Conservation (phyloP, 768 basidiomycete species). For the Chalciporus sphaerocephalus region DNA sequence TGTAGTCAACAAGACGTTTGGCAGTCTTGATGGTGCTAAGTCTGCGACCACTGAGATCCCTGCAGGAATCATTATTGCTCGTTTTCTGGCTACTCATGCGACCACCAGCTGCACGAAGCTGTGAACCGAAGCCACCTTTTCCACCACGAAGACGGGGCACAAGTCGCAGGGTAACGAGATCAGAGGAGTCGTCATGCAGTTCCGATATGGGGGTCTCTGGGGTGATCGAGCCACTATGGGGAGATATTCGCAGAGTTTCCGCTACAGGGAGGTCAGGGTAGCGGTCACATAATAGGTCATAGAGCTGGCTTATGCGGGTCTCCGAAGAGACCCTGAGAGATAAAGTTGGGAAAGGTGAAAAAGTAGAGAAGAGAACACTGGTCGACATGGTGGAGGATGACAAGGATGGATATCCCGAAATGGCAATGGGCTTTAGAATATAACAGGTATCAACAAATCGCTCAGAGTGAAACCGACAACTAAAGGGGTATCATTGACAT, state of each 20-base stretch:
- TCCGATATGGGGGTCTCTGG: conserved; percentile 34
- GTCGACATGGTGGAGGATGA: conserved; percentile 37
- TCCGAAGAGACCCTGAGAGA: conserved; percentile 43
- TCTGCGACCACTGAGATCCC: conserved; percentile 86
- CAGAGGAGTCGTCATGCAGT: conserved; percentile 28
- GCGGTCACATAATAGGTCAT: conserved; percentile 40
- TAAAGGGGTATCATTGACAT: no score
- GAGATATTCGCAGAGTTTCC: conserved; percentile 40
- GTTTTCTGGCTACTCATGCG: conserved; percentile 97
- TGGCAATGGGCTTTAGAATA: conserved; percentile 15
- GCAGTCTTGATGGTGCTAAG: conserved; percentile 96
- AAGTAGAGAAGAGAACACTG: conserved; percentile 54
- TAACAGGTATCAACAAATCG: conserved; percentile 17
- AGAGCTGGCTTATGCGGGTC: conserved; percentile 39
- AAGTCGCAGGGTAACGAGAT: conserved; percentile 66
- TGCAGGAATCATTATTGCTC: conserved; percentile 89
- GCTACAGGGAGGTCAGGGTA: conserved; percentile 45
- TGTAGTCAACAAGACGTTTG: conserved; percentile 80
- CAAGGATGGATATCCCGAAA: conserved; percentile 1
- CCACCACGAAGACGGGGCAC: conserved; percentile 76
- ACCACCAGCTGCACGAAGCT: conserved; percentile 94
- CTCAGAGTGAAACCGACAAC: no score
- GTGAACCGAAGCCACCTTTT: conserved; percentile 96
- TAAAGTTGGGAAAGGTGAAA: conserved; percentile 56
- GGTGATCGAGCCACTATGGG: conserved; percentile 33